Evolutionary conservation across 225 moss, liverwort and hornwort genomes (phyloP).

Genomic region (Climacium dendroides): DNA sequence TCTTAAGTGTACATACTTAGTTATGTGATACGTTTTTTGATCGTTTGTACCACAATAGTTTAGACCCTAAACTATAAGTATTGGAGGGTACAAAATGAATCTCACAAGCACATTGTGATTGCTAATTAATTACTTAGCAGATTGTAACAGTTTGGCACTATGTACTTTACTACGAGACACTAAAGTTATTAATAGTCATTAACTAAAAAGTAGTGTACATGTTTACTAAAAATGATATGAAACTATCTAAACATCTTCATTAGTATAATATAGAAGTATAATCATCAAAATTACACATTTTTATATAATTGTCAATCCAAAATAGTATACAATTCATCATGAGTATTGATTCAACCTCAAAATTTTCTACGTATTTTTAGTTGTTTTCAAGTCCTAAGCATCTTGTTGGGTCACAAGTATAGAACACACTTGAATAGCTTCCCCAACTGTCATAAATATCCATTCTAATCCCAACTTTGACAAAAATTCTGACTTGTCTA

Average conservation of each 20-base stretch:
- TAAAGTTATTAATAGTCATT: not conserved
- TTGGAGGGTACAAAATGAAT: too few species aligned
- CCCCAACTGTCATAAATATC: slow-evolving; percentile 35
- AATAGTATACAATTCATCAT: not conserved
- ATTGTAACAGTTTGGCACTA: not conserved
- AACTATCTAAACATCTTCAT: not conserved
- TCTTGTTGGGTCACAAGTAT: not conserved
- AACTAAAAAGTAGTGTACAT: too few species aligned
- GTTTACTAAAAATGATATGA: not conserved
- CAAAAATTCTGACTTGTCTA: slow-evolving; percentile 10
- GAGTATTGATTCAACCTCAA: too few species aligned
- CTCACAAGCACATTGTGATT: too few species aligned
- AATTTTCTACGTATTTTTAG: not conserved
- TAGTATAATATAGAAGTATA: too few species aligned
- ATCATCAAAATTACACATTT: not conserved
- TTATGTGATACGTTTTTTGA: fast-evolving
- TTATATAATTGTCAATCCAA: too few species aligned
- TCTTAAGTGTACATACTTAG: not conserved
- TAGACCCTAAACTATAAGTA: too few species aligned
- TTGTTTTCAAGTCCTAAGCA: not conserved
- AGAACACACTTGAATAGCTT: slow-evolving; percentile 50
- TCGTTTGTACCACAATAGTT: not conserved
- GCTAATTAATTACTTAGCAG: too few species aligned
- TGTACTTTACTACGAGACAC: not conserved
- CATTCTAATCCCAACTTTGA: slow-evolving; percentile 27